Base-by-base conservation (phyloP, 2,329 filamentous ascomycete genomes). In the Pyricularia pennisetigena region DNA sequence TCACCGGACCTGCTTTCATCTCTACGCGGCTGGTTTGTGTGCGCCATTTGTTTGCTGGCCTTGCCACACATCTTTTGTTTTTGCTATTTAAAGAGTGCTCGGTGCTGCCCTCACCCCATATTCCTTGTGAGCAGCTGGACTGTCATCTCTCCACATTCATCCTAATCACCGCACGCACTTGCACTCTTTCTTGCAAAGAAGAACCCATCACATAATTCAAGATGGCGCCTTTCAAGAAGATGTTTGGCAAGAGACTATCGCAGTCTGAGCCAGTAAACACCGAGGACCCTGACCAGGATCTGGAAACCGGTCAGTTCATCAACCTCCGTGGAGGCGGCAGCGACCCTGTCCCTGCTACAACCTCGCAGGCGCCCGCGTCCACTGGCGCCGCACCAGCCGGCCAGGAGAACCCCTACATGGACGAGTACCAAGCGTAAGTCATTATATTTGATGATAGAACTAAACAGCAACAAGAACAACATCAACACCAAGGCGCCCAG, bases 401-500 rank as follows among this genome's bases (percentile, higher is more conserved):
- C 24, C 59, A 62, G 24, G 59, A 62, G 59, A 62, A 62, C 59
- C 59, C 59, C 10, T 76, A 76, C 72, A 70, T 75, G 72, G 75
- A 77, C 28, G 75, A 76, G 71, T 77, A 77, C 69, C 73, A 69
- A 70, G 72, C 75, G 75, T 77, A 69, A 72, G 75, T 75, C 8
- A 6, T 16, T 20, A 61, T 12, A 9, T 65, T 4, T 62, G n/a
- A 5, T 32, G 30, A 32, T 9, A 9, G 4, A 7, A 6, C 30
- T 29, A 29, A n/a, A n/a, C 29, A 29, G 29, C n/a, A 29, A 29
- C 3, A 7, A 35, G 32, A 14, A 35, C 32, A 32, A 8, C 2
- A 2, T 32, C 30, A 35, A 20, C 29, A 28, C 26, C 3, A 12
- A 26, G 7, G 9, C 29, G 23, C 29, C 30, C 20, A n/a, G 5